Conservation (phyloP, 108 stramenopile genomes). For the Nannochloropsis gaditana region DNA sequence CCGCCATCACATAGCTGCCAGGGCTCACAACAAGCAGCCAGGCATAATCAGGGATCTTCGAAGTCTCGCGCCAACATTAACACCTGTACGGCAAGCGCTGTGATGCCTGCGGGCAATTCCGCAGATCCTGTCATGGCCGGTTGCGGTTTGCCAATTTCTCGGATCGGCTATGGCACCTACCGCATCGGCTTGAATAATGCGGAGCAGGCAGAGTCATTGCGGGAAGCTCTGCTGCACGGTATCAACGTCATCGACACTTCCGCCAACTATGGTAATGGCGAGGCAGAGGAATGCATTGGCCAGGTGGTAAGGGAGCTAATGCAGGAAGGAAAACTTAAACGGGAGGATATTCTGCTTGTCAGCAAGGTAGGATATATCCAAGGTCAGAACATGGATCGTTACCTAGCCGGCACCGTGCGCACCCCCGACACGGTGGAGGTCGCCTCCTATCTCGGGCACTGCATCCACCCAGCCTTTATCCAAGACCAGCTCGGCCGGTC, state of each 20-base stretch:
- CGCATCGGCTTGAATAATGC: background rate
- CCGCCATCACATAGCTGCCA: too few species aligned
- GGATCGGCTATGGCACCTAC: conserved; percentile 13
- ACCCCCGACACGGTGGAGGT: background rate
- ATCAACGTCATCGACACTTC: background rate
- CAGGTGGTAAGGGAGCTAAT: background rate
- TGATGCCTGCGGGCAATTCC: too few species aligned
- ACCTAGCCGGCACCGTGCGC: background rate
- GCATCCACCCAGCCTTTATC: background rate
- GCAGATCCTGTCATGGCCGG: too few species aligned
- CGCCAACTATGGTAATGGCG: background rate
- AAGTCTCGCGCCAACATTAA: too few species aligned
- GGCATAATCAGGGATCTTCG: too few species aligned
- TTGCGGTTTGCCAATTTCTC: background rate
- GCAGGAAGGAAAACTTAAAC: background rate
- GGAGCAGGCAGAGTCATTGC: background rate
- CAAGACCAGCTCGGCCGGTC: background rate
- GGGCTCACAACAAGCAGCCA: too few species aligned
- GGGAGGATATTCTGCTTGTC: background rate
- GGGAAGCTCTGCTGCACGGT: background rate
- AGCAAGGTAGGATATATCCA: background rate
- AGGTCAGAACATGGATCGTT: conserved; percentile 13
- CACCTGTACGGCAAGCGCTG: too few species aligned
- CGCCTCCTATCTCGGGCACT: background rate
- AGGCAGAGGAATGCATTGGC: background rate